A percentile compares a stretch with the other conserved stretches of the same genome.
phyloP scores from a whole-genome alignment of 805 yeast genomes.

The Barnettozyma botsteinii region DNA sequence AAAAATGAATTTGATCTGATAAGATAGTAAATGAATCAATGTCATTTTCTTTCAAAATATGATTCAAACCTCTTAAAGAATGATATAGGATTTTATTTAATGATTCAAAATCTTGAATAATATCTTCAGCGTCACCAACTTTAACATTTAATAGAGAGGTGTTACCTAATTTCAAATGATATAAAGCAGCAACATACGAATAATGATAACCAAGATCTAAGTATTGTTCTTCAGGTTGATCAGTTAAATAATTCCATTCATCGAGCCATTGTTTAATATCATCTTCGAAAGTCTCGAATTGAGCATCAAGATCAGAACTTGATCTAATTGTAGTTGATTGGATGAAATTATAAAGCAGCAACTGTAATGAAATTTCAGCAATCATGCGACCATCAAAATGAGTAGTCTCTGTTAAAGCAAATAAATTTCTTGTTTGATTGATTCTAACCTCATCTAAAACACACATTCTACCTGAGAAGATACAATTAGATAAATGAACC shows the following conservation, averaged over 20 bases:
- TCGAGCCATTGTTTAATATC: constrained; percentile 58
- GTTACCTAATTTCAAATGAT: constrained; percentile 30
- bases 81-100: constrained; percentile 24
- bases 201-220: constrained; percentile 67
- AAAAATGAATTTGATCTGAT: constrained; percentile 64
- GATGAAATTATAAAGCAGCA: constrained; percentile 52
- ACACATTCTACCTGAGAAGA: constrained; percentile 60
- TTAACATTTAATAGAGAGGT: constrained; percentile 6
- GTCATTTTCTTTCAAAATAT: constrained; percentile 22
- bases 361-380: constrained; percentile 61
- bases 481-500: constrained; percentile 61
- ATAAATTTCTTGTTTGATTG: constrained; percentile 51
- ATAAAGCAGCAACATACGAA: constrained; percentile 45
- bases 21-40: constrained; percentile 60
- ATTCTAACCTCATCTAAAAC: constrained; percentile 54
- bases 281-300: constrained; percentile 33
- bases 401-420: constrained; percentile 55
- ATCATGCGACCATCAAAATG: constrained; percentile 82
- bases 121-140: constrained; percentile 10
- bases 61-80: constrained; percentile 22
- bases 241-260: constrained; percentile 64
- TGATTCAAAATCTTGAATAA: constrained; percentile 17
- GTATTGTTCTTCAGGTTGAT: constrained; percentile 68
- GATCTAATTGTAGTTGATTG: constrained; percentile 30
- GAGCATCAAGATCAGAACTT: constrained; percentile 5